Evolutionary conservation across 192 early-diverging fungal species (phyloP), one percentile per base, ranked within the genome.

Genomic region (Ramicandelaber brevisporus): DNA sequence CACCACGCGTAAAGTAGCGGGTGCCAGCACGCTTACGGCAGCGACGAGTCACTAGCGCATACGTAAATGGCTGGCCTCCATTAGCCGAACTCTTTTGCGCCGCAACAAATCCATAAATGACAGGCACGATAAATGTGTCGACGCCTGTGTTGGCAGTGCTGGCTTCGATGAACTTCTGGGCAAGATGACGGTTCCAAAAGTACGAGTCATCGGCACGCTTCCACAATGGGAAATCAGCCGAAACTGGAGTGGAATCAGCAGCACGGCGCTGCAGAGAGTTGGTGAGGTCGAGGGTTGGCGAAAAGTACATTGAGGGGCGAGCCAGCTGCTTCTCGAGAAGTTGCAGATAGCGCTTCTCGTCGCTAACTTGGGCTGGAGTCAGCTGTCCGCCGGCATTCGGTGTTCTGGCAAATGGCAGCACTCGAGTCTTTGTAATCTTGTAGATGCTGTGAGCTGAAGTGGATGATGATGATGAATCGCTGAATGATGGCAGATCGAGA

Each of bases 1-100:
- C 68, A 34, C 93, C 89, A 28, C 93, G 73, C 18, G 76, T 73
- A 44, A 92, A 76, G 46, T 75, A 99, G 12, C 93, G 73, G 2
- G 84, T 78, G 33, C 92, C 88, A 30, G 61, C 65, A 18, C 79
- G 68, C 44, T 68, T 65, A 37, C 75, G 65, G 19, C 69, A 78
- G 11, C 83, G 67, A 25, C 89, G 74, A 15, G 80, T 68, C 6
- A 96, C 59, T 5, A 96, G 44, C 6, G 55, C 68, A 43, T 80
- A 85, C n/a, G 62, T 66, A 32, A 93, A 70, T 9, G 46, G 33
- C n/a, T 68, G 63, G 34, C 59, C 59, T 33, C 70, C 65, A 30
- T 87, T 65, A 17, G 43, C 40, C 13, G 58, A 40, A n/a, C 44
- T 40, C 13, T 37, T 30, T 21, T 47, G 44, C 31, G 78, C 59